These are phyloP conservation scores for Capillidium rhysosporum DNA, from an alignment of 371 early-diverging fungal genomes.

Conservation along the genomic window DNA sequence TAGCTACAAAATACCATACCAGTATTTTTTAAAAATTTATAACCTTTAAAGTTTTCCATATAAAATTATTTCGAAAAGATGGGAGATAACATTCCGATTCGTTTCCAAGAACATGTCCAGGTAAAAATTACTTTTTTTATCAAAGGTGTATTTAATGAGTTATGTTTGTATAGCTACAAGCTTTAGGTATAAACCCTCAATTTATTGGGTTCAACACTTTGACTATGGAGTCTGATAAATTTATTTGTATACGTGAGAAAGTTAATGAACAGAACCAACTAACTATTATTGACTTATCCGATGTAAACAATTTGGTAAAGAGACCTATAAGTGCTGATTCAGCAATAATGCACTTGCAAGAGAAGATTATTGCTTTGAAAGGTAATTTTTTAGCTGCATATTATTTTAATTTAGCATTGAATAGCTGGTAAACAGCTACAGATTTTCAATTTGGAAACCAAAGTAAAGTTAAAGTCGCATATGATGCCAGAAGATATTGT, in stretches of 20 bases:
- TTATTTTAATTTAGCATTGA: neutral
- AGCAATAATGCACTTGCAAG: constrained; percentile 91
- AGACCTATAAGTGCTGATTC: constrained; percentile 94
- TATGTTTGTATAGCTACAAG: constrained; percentile 46
- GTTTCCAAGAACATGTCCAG: constrained; percentile 89
- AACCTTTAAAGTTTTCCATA: neutral
- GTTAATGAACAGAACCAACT: constrained; percentile 72
- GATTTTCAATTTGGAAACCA: constrained; percentile 89
- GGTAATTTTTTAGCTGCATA: constrained; percentile 20
- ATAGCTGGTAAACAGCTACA: constrained; percentile 79
- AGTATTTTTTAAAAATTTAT: neutral
- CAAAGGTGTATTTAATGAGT: neutral
- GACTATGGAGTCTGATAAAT: constrained; percentile 94
- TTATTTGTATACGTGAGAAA: constrained; percentile 89
- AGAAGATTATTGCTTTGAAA: constrained; percentile 88
- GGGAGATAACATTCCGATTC: constrained; percentile 32
- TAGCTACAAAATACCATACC: neutral
- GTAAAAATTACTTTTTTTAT: constrained; percentile 36
- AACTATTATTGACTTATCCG: constrained; percentile 80
- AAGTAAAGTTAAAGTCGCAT: constrained; percentile 84
- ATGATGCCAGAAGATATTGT: constrained; percentile 82
- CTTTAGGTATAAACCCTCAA: constrained; percentile 74
- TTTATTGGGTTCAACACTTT: constrained; percentile 90
- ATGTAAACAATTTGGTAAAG: constrained; percentile 59
- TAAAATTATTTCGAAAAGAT: neutral